Evolutionary conservation across 2,329 filamentous ascomycete genomes (phyloP), one percentile per base, ranked within the genome.

Genomic region (Penicillium sp.): DNA sequence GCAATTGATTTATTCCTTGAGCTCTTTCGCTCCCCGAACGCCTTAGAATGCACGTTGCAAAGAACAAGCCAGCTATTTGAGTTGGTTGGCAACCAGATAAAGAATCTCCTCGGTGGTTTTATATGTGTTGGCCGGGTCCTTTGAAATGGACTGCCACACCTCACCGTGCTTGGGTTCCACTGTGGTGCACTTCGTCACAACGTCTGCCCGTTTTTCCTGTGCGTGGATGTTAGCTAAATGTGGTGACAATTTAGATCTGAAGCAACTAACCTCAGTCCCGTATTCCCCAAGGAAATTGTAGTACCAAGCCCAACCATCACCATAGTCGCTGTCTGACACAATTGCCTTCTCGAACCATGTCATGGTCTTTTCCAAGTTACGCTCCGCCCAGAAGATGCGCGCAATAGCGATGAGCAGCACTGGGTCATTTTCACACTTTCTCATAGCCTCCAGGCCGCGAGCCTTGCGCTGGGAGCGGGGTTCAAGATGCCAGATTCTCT

Each of bases 221-320:
- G 48, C 7, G 11, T 18, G 31, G 2, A 48, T 9, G 34, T 60
- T 34, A 63, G 59, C 21, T 18, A 5, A 5, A 14, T 27, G n/a
- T 22, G 38, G 4, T 5, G 16, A 14, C 24, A 3, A 40, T 24
- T 29, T 13, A 45, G 18, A 36, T 14, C 40, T n/a, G n/a, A 13
- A 22, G 47, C 10, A 52, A 73, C 77, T 67, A 69, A 81, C 79
- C 61, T 91, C 88, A 5, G 92, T 97, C 9, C 94, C 95, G 76
- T 99, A 92, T 79, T 97, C 91, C 63, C 86, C 72, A 61, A 97
- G 70, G 72, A 97, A 99, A 73, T 93, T 92, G 74, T 92, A 94
- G 74, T 97, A 99, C 93, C 93, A 99, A 18, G 92, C 93, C 95
- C 95, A 99, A 10, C 87, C 90, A 77, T 99, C 95, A 47, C 94